Percentiles rank a stretch among this genome's conserved stretches.
These are phyloP conservation scores for Marasmius sp. DNA, from an alignment of 1,284 basidiomycete genomes.

Conservation along the genomic window DNA sequence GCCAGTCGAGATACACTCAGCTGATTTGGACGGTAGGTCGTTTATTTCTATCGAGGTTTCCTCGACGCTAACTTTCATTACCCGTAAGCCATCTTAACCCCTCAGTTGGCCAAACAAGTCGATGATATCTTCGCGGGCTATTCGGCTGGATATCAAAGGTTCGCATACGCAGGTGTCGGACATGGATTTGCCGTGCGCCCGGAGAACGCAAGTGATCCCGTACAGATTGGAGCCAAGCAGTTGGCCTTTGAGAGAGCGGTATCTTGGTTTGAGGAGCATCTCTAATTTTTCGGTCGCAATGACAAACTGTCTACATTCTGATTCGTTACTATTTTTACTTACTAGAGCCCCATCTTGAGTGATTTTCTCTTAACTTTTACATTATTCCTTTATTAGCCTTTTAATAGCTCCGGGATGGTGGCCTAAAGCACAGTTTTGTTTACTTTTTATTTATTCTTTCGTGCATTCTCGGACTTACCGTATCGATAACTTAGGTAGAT, in stretches of 20 bases:
- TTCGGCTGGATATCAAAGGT: conserved; percentile 34
- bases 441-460: too few species aligned
- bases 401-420: too few species aligned
- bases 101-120: conserved; percentile 11
- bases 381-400: too few species aligned
- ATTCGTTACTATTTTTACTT: too few species aligned
- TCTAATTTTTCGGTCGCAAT: too few species aligned
- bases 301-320: too few species aligned
- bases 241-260: conserved; percentile 17
- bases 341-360: too few species aligned
- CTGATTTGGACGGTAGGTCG: conserved; percentile 12
- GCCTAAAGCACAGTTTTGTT: too few species aligned
- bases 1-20: conserved; percentile 19
- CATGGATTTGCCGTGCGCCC: conserved; percentile 52
- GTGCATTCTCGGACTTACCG: too few species aligned
- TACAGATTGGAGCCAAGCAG: conserved; percentile 19
- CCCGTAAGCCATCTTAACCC: conserved; percentile 13
- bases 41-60: neutral
- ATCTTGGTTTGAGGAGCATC: too few species aligned
- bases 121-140: conserved; percentile 18
- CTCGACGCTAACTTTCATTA: neutral
- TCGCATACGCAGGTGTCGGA: conserved; percentile 38
- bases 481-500: too few species aligned
- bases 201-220: conserved; percentile 21
- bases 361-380: too few species aligned